phyloP scores from a whole-genome alignment of 75 land plant species.

The Azolla pinnata region DNA sequence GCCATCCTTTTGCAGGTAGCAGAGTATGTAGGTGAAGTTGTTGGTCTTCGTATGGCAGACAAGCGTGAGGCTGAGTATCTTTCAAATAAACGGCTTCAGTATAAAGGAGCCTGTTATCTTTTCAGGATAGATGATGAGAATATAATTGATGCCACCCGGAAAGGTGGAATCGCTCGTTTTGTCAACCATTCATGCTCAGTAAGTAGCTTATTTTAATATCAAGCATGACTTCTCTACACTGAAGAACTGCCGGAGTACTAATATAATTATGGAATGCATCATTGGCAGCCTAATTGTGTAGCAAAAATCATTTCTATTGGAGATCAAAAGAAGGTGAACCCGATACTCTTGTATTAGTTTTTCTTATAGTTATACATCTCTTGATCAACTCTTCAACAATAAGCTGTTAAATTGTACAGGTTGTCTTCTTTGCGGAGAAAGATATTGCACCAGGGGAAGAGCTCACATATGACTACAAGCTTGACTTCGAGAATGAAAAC shows the following conservation, averaged over 20 bases:
- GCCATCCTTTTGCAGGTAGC: constrained; percentile 53
- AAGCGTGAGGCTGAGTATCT: constrained; percentile 67
- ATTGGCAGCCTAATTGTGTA: constrained; percentile 68
- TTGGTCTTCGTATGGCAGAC: constrained; percentile 80
- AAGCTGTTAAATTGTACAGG: no score
- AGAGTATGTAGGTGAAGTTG: constrained; percentile 82
- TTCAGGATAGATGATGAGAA: constrained; percentile 72
- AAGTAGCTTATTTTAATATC: constrained; percentile 7
- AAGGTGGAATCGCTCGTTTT: constrained; percentile 84
- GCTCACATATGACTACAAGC: constrained; percentile 78
- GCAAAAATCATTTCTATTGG: constrained; percentile 67
- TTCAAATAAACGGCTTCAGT: constrained; percentile 45
- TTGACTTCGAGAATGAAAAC: constrained; percentile 68
- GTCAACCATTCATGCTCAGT: constrained; percentile 83
- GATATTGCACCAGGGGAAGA: constrained; percentile 77
- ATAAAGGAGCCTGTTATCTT: constrained; percentile 78
- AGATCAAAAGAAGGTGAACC: constrained; percentile 60
- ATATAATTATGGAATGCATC: no score
- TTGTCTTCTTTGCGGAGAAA: constrained; percentile 70
- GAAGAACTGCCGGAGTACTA: no score
- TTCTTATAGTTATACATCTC: no score
- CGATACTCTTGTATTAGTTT: background rate
- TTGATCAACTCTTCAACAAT: no score
- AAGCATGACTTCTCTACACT: background rate
- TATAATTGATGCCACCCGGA: constrained; percentile 78